These are phyloP conservation scores for Apiospora malaysiana DNA, from an alignment of 2,329 filamentous ascomycete genomes.

Conservation along the genomic window DNA sequence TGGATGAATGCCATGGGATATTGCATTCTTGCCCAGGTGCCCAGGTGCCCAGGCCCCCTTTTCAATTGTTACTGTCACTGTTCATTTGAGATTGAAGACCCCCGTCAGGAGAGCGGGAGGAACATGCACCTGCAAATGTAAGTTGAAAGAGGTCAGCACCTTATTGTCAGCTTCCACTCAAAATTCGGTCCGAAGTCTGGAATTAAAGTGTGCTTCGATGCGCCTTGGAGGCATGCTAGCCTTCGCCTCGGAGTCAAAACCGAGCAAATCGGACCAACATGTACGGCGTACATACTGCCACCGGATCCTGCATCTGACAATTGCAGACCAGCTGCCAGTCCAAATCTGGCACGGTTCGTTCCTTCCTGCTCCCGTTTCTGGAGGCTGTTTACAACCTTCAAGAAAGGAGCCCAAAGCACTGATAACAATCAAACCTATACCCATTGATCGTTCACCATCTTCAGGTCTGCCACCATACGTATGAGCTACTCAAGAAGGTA, in stretches of 20 bases:
- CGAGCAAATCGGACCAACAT: neutral
- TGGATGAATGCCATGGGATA: neutral
- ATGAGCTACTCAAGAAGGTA: too few species aligned
- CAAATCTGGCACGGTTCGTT: too few species aligned
- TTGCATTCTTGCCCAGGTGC: neutral
- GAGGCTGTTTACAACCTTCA: neutral
- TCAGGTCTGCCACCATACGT: too few species aligned
- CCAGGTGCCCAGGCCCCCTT: neutral
- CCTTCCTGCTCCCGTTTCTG: neutral
- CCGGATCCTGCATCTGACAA: neutral
- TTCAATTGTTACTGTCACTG: too few species aligned
- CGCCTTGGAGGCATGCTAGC: neutral
- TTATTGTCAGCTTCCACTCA: neutral
- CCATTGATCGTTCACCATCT: too few species aligned
- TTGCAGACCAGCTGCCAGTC: too few species aligned
- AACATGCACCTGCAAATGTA: neutral
- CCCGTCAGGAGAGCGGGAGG: neutral
- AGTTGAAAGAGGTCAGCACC: neutral
- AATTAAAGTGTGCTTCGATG: neutral
- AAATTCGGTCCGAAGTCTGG: neutral
- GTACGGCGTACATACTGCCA: neutral
- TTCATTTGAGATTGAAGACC: neutral
- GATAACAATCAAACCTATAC: too few species aligned
- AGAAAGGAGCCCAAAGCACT: too few species aligned
- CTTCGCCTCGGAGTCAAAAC: constrained; percentile 1